A percentile compares a stretch with the other conserved stretches of the same genome.
Evolutionary conservation across 768 basidiomycete genomes (phyloP).

Genomic region (Royoungia palumana): DNA sequence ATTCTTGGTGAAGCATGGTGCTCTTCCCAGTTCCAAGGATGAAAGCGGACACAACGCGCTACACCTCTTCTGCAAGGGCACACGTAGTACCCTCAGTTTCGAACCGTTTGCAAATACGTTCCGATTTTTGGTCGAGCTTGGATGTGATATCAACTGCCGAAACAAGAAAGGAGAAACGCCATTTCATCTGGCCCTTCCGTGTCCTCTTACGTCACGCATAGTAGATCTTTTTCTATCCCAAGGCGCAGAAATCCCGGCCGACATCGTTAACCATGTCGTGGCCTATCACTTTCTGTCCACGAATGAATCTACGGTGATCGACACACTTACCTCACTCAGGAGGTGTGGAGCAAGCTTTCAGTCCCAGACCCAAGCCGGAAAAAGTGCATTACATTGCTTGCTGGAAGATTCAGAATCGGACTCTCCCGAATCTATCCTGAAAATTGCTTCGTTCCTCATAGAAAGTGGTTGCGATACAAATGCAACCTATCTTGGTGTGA

Average conservation of each 20-base stretch:
- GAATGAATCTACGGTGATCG: too few relatives aligned
- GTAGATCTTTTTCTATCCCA: not conserved
- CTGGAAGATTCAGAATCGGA: too few relatives aligned
- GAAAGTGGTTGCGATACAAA: too few relatives aligned
- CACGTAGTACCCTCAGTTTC: not conserved
- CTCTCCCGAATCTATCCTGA: too few relatives aligned
- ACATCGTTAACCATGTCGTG: not conserved
- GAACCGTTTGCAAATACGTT: not conserved
- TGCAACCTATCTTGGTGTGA: too few relatives aligned
- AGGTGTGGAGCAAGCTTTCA: too few relatives aligned
- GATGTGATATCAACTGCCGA: not conserved
- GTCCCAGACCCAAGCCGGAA: too few relatives aligned
- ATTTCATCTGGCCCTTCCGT: not conserved
- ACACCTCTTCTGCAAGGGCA: not conserved
- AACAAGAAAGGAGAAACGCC: not conserved
- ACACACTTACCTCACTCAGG: too few relatives aligned
- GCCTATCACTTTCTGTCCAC: too few relatives aligned
- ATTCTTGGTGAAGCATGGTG: not conserved
- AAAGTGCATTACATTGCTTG: too few relatives aligned
- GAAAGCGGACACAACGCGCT: not conserved
- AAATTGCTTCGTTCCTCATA: too few relatives aligned
- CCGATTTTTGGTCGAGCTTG: not conserved
- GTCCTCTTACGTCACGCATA: too few relatives aligned
- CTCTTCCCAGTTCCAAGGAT: not conserved
- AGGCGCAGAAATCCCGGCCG: not conserved